Conservation (phyloP, 2,329 filamentous ascomycete genomes). For the Aspergillus cejpii region DNA sequence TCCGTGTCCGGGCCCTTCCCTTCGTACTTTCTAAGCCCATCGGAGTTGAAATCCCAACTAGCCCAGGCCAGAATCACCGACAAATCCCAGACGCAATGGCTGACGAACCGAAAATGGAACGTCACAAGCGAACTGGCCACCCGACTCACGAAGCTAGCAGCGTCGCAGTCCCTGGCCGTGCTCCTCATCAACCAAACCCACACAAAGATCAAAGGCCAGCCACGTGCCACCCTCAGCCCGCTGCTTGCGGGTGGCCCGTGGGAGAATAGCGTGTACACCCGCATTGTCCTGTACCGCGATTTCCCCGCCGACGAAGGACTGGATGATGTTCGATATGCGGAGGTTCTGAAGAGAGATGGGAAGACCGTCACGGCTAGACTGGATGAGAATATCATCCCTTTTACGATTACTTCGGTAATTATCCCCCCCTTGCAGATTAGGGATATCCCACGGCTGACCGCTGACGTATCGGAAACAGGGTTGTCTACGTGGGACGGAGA, state of each 20-base stretch:
- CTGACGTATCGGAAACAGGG: slow-evolving; percentile 8
- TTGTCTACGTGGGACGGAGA: slow-evolving; percentile 11
- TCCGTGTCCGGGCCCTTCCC: slow-evolving; percentile 70
- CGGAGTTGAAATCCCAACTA: slow-evolving; percentile 30
- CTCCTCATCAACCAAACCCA: slow-evolving; percentile 72
- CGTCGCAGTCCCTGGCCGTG: slow-evolving; percentile 64
- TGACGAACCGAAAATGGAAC: slow-evolving; percentile 42
- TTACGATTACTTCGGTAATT: slow-evolving; percentile 36
- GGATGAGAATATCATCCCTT: slow-evolving; percentile 33
- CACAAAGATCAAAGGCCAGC: slow-evolving; percentile 66
- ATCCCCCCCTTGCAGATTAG: background rate
- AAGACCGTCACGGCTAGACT: slow-evolving; percentile 31
- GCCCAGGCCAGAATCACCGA: slow-evolving; percentile 29
- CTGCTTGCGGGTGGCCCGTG: slow-evolving; percentile 69
- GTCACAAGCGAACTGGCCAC: slow-evolving; percentile 61
- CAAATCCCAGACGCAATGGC: slow-evolving; percentile 38
- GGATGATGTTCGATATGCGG: slow-evolving; percentile 55
- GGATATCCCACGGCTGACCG: background rate
- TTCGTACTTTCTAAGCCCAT: slow-evolving; percentile 62
- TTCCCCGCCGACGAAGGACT: slow-evolving; percentile 49
- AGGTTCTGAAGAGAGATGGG: slow-evolving; percentile 60
- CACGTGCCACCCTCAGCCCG: slow-evolving; percentile 63
- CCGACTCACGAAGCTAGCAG: slow-evolving; percentile 63
- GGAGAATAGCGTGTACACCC: slow-evolving; percentile 69
- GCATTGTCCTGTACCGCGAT: slow-evolving; percentile 73